Base-by-base conservation (phyloP, 169 alveolate species). In the Plasmodium reichenowi region DNA sequence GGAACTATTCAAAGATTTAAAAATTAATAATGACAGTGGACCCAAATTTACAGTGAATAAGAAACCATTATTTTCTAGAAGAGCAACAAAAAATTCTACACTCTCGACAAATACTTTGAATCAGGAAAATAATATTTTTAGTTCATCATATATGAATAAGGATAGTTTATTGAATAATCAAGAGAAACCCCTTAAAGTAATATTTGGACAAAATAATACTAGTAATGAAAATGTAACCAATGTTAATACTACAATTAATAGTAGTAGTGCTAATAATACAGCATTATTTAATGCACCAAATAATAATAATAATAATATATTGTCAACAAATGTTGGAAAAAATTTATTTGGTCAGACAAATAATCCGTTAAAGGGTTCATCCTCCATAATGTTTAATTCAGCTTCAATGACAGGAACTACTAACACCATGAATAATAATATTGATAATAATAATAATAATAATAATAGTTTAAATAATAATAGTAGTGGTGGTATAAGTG, bases 1-100 rank as follows among this genome's bases (percentile, higher is more conserved):
- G 60, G 91, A 83, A 72, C 70, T 83, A 83, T 83, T 83, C 60
- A 83, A 83, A 48, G 91, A 83, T 24, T 59, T 83, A 48, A 83
- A 83, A 26, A 8, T 83, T 2, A 17, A 72, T 20, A 83, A 70
- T 15, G 91, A 83, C 10, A 20, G 56, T 10, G 83, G 85, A 5
- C 72, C 76, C 2, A 83, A 83, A 60, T 83, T 83, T 68, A 54
- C 47, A 6, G 91, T 83, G 43, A 83, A 83, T 83, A 83, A 83
- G 15, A 83, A 68, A 68, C 91, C 91, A 9, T 48, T 83, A 22
- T 83, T 83, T 58, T 67, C 85, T 10, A 83, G 58, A 29, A 67
- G 91, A 48, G 32, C 76, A 13, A 56, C 48, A 24, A 68, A 83
- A 26, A 83, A 43, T 3, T 54, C 60, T 32, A 47, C 70, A 0